Evolutionary conservation across 1,139 yeast species (phyloP), one percentile per base, ranked within the genome.

Genomic region (Suhomyces bribrorum): DNA sequence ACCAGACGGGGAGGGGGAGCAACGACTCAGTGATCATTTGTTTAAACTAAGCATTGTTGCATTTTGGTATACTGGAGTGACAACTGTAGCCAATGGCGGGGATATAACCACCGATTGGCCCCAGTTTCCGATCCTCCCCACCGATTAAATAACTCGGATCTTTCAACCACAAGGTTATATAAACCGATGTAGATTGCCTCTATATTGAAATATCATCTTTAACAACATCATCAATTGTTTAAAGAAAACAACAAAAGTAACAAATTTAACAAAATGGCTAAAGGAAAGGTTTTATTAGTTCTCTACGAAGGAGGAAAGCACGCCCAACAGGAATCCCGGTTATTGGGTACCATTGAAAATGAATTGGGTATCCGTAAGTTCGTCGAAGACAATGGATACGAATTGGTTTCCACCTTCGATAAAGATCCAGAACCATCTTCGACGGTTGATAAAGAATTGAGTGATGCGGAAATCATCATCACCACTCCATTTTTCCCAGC

Each of bases 401-500:
- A 80, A 41, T 68, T 84, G 49, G 75, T 81, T 30, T 69, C 85
- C 37, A 85, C 94, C 31, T 58, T 76, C 33, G 81, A 77, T 59
- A 86, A 86, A 59, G 95, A 85, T 40, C 86, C 86, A n/a, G 72
- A 68, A 35, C 62, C 62, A 15, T 49, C 63, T 50, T 75, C 85
- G 1, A 72, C 60, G 27, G 75, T 85, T 37, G 94, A 85, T 60
- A 69, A 74, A 55, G 74, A 83, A 47, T 74, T 85, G 55, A 77
- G 69, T 34, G 88, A 81, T 44, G 85, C 90, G 5, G 94, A 86
- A 51, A 68, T 86, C 39, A 76, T 86, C 54, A 85, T 86, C 62
- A 81, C 92, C 37, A 84, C 92, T 17, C 95, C 95, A 4, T 86
- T 86, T 73, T 87, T 77, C 67, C 95, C 95, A 7, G 94, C 84